These are phyloP conservation scores for Komagataella ulmi DNA, from an alignment of 805 yeast species.

Conservation along the genomic window DNA sequence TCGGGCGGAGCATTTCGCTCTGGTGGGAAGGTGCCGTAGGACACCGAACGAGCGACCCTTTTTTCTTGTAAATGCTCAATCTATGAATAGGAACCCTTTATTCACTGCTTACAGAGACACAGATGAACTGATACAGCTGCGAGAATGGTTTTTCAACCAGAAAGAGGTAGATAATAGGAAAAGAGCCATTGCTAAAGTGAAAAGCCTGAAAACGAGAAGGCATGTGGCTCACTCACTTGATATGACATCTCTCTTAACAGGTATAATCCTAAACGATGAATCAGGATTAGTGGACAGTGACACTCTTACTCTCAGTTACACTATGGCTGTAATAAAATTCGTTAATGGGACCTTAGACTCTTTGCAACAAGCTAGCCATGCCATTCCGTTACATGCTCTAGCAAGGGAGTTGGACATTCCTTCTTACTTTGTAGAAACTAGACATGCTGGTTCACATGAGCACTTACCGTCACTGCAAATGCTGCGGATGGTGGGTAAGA, in stretches of 20 bases:
- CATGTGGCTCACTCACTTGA: conserved; percentile 63
- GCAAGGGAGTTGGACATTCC: conserved; percentile 66
- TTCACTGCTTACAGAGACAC: conserved; percentile 20
- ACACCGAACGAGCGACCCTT: neutral
- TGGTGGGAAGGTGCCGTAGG: neutral
- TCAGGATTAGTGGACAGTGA: conserved; percentile 14
- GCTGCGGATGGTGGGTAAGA: conserved; percentile 41
- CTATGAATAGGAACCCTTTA: conserved; percentile 11
- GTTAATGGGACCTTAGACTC: conserved; percentile 90
- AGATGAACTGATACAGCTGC: conserved; percentile 31
- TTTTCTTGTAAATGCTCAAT: neutral
- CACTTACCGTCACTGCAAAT: conserved; percentile 56
- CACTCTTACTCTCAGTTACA: conserved; percentile 37
- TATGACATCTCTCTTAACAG: conserved; percentile 43
- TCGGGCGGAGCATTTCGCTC: neutral
- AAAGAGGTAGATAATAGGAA: conserved; percentile 13
- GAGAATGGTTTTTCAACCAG: conserved; percentile 39
- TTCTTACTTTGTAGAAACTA: conserved; percentile 69
- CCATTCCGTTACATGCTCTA: conserved; percentile 63
- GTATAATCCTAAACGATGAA: conserved; percentile 9
- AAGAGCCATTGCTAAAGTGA: conserved; percentile 38
- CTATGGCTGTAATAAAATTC: conserved; percentile 69
- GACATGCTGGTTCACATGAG: conserved; percentile 91
- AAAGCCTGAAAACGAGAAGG: conserved; percentile 45
- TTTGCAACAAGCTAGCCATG: conserved; percentile 63